phyloP scores from a whole-genome alignment of 2,329 filamentous ascomycete species.

The Aspergillus sp. region DNA sequence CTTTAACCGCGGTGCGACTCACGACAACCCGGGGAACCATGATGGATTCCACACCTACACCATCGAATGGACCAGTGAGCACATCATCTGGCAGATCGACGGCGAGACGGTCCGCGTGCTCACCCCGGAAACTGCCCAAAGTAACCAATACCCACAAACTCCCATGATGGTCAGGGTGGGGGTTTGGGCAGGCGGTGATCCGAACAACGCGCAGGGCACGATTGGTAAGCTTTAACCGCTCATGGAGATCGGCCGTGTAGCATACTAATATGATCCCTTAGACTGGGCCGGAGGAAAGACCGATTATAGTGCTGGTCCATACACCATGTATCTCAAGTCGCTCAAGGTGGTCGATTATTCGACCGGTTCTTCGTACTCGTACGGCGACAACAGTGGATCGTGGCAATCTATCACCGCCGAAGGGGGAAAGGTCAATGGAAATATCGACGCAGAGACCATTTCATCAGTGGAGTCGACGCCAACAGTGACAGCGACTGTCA shows the following conservation, averaged over 20 bases:
- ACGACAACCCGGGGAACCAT: constrained; percentile 67
- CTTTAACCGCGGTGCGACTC: constrained; percentile 86
- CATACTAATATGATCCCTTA: constrained; percentile 19
- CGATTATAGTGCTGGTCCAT: constrained; percentile 80
- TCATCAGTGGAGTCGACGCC: constrained; percentile 51
- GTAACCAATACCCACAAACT: constrained; percentile 81
- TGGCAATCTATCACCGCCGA: constrained; percentile 80
- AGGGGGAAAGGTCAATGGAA: constrained; percentile 72
- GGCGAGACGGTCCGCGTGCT: constrained; percentile 74
- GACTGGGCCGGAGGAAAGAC: constrained; percentile 84
- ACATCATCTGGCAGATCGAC: constrained; percentile 84
- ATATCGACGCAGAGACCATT: constrained; percentile 46
- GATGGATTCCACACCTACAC: constrained; percentile 78
- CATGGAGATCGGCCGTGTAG: too few species aligned
- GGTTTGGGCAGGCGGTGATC: constrained; percentile 86
- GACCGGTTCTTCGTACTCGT: constrained; percentile 79
- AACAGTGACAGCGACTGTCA: constrained; percentile 61
- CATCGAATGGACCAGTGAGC: constrained; percentile 83
- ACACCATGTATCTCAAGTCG: constrained; percentile 77
- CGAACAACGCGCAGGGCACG: constrained; percentile 74
- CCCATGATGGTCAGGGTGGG: constrained; percentile 95
- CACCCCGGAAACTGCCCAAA: constrained; percentile 64
- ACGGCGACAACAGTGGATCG: constrained; percentile 71
- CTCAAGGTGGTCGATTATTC: constrained; percentile 86
- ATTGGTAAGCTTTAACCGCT: constrained; percentile 50